Percentiles rank a stretch among this genome's conserved stretches.
Evolutionary conservation across 225 moss, liverwort and hornwort genomes (phyloP).

Genomic region (Physcomitrium patens): DNA sequence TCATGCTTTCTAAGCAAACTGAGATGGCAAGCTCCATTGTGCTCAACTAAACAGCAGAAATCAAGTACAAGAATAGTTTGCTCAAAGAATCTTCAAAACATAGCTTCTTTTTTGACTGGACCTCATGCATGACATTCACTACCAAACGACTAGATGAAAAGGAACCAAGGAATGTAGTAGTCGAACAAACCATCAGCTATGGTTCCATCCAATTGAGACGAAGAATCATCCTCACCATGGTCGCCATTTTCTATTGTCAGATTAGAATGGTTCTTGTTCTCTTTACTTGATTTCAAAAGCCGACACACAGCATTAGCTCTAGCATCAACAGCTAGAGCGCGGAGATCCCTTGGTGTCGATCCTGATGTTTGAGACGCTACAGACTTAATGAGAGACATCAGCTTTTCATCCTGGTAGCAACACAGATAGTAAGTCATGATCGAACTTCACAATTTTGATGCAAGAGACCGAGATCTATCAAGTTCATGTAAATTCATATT

Average conservation of each 20-base stretch:
- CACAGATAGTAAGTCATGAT: constrained; percentile 25
- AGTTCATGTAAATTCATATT: constrained; percentile 23
- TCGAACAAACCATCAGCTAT: constrained; percentile 42
- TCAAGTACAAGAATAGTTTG: constrained; percentile 24
- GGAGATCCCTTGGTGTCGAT: constrained; percentile 82
- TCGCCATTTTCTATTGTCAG: constrained; percentile 25
- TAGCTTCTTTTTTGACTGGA: constrained; percentile 13
- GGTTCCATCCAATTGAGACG: constrained; percentile 31
- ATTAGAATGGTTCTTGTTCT: constrained; percentile 25
- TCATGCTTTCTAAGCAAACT: constrained; percentile 19
- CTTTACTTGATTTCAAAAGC: constrained; percentile 34
- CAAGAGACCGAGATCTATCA: constrained; percentile 25
- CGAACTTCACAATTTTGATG: constrained; percentile 24
- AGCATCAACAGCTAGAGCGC: constrained; percentile 85
- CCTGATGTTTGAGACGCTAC: constrained; percentile 92
- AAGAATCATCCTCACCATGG: constrained; percentile 19
- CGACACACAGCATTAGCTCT: constrained; percentile 75
- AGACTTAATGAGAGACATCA: constrained; percentile 63
- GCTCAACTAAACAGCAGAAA: constrained; percentile 1
- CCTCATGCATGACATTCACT: neutral
- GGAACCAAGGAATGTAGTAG: constrained; percentile 14
- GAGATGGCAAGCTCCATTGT: neutral
- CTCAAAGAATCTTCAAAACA: constrained; percentile 25
- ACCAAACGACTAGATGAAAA: constrained; percentile 26
- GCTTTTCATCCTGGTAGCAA: constrained; percentile 57